Evolutionary conservation across 2,329 filamentous ascomycete species (phyloP), one percentile per base, ranked within the genome.

Genomic region (Pyrenophora tritici-repentis): DNA sequence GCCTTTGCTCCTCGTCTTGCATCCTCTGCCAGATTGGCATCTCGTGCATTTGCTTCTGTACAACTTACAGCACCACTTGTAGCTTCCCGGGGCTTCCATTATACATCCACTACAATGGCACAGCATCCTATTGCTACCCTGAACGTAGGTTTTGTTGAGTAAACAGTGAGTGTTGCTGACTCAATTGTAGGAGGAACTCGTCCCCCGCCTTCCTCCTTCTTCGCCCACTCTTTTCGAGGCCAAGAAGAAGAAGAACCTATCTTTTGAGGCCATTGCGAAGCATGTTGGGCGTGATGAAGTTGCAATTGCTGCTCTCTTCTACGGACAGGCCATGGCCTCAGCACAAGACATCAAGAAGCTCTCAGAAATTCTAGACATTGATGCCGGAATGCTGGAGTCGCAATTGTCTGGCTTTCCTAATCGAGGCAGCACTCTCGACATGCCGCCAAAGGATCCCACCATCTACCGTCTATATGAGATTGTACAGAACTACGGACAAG

Each of bases 401-500:
- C 83, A 90, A 63, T 79, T 94, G 56, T 79, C 79, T 29, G 88
- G 85, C 0, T 92, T 89, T 67, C 92, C 91, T 0, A 90, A 96
- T 72, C 84, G 92, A 3, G 92, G 92, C 29, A 81, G 86, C 45
- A 83, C 86, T 0, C 84, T 90, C 1, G 88, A 91, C 50, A 92
- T 94, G 89, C 90, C 90, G 1, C 90, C 90, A 0, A 86, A 84
- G 52, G 91, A 96, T 71, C 91, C 91, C 4, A 76, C 95, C 62
- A 92, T 97, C 69, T 97, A 97, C 74, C 81, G 93, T 2, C 74
- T 97, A 53, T 97, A 91, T 73, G 93, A 97, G 80, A 89, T 97
- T 70, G 87, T 97, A 56, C 92, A 97, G 78, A 97, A 96, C 74
- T 97, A 97, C 68, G 93, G 93, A 1, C 95, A 96, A 73, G 90